A percentile compares a stretch with the other conserved stretches of the same genome.
Conservation (phyloP, 768 basidiomycete species). For the Clavulina sp. region DNA sequence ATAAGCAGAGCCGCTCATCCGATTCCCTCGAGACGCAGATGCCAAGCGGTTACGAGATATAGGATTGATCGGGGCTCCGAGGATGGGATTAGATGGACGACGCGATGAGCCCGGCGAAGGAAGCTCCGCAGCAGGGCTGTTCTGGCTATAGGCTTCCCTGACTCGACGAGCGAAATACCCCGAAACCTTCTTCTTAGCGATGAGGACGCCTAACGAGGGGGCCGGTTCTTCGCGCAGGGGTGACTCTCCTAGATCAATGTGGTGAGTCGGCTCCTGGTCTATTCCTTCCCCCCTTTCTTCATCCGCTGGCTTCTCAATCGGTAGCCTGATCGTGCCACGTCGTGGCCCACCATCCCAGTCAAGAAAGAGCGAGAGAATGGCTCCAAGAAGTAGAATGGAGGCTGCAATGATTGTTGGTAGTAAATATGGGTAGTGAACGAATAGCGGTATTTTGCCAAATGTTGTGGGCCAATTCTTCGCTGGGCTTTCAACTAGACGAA, state of each 20-base stretch:
- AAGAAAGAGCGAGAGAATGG: constrained; percentile 74
- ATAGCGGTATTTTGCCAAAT: constrained; percentile 48
- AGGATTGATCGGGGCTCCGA: background rate
- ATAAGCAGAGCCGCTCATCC: constrained; percentile 10
- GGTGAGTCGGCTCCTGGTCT: background rate
- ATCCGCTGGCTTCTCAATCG: constrained; percentile 45
- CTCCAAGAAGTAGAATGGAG: constrained; percentile 59
- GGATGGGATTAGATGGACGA: background rate
- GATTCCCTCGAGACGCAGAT: constrained; percentile 1
- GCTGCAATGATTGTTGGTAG: constrained; percentile 72
- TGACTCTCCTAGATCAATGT: background rate
- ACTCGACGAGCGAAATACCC: constrained; percentile 14
- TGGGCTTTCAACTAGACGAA: constrained; percentile 52
- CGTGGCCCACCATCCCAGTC: constrained; percentile 81
- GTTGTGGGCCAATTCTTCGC: constrained; percentile 69
- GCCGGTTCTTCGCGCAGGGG: constrained; percentile 32
- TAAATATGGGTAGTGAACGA: constrained; percentile 75
- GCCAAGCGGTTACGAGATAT: too few relatives aligned
- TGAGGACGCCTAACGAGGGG: background rate
- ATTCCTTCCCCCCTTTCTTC: too few relatives aligned
- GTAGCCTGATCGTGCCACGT: constrained; percentile 67
- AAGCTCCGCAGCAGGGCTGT: background rate
- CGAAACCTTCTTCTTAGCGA: constrained; percentile 10
- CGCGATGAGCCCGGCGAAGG: constrained; percentile 4
- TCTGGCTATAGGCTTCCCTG: constrained; percentile 4